Percentiles rank a stretch among this genome's conserved stretches.
Conservation (phyloP, 2,329 filamentous ascomycete genomes). For the Trichophyton rubrum region DNA sequence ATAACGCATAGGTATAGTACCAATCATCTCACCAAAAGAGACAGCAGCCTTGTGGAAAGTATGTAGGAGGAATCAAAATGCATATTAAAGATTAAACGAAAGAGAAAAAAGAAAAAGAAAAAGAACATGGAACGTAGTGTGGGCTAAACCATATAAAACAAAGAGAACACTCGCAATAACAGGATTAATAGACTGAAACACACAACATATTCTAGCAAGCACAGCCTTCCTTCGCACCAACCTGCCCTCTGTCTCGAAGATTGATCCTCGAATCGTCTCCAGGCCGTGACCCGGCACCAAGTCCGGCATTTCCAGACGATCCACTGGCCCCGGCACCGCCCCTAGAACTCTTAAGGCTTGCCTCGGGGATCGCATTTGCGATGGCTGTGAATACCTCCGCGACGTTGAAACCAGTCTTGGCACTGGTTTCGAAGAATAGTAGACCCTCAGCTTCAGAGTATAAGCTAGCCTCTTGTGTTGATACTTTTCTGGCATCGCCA, state of each 20-base stretch:
- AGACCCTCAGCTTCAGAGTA: conserved; percentile 93
- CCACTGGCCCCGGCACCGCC: conserved; percentile 49
- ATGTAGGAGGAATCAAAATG: not conserved
- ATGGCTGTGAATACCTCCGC: conserved; percentile 95
- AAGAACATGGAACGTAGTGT: not conserved
- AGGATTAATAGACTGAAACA: too few species aligned
- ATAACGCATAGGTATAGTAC: not conserved
- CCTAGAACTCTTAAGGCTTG: conserved; percentile 77
- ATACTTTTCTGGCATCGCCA: conserved; percentile 72
- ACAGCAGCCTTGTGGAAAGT: not conserved
- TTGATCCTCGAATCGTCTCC: conserved; percentile 58
- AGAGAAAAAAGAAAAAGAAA: not conserved
- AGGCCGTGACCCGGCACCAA: conserved; percentile 38
- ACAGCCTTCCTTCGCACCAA: conserved; percentile 77
- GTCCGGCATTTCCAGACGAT: conserved; percentile 44
- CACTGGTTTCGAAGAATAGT: conserved; percentile 95
- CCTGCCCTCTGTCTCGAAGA: conserved; percentile 58
- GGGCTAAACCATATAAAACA: not conserved
- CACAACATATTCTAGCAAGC: conserved; percentile 54
- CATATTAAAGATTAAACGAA: not conserved
- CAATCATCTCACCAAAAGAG: not conserved
- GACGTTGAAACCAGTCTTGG: conserved; percentile 91
- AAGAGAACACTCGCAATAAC: not conserved
- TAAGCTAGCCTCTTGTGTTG: conserved; percentile 76
- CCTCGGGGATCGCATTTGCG: conserved; percentile 95